A percentile compares a stretch with the other conserved stretches of the same genome.
Conservation (phyloP, 768 basidiomycete species). For the Lyophyllum shimeji region DNA sequence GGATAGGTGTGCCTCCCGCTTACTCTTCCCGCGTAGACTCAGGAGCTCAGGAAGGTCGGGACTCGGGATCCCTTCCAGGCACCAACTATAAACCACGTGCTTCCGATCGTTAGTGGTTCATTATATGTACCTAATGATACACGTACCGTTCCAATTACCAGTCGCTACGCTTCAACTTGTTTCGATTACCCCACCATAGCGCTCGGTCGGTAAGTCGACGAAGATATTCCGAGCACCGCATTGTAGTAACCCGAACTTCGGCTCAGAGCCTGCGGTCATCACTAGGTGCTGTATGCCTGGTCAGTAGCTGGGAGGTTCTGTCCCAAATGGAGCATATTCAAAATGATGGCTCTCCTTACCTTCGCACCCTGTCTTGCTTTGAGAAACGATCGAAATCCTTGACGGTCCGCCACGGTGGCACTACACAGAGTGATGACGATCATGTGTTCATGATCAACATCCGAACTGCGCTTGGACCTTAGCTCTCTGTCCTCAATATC, state of each 20-base stretch:
- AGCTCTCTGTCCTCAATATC: neutral
- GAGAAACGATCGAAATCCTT: conserved; percentile 7
- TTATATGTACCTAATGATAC: neutral
- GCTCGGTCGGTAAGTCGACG: too few relatives aligned
- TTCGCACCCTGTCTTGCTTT: neutral
- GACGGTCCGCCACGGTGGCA: conserved; percentile 7
- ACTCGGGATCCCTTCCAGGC: conserved; percentile 9
- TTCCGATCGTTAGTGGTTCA: neutral
- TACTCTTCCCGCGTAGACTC: conserved; percentile 11
- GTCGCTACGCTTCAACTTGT: too few relatives aligned
- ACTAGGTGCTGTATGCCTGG: neutral
- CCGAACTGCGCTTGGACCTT: neutral
- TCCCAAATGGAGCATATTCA: conserved; percentile 2
- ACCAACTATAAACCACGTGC: conserved; percentile 12
- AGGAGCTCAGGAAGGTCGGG: neutral
- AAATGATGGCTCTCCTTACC: conserved; percentile 6
- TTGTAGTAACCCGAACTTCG: neutral
- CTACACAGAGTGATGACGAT: neutral
- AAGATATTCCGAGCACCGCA: neutral
- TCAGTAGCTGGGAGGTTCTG: conserved; percentile 2
- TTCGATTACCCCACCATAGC: too few relatives aligned
- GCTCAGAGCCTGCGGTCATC: neutral
- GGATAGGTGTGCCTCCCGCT: conserved; percentile 17
- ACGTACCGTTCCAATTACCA: too few relatives aligned
- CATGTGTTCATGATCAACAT: conserved; percentile 3